These are phyloP conservation scores for Baorangia bicolor DNA, from an alignment of 768 basidiomycete genomes.

Conservation along the genomic window DNA sequence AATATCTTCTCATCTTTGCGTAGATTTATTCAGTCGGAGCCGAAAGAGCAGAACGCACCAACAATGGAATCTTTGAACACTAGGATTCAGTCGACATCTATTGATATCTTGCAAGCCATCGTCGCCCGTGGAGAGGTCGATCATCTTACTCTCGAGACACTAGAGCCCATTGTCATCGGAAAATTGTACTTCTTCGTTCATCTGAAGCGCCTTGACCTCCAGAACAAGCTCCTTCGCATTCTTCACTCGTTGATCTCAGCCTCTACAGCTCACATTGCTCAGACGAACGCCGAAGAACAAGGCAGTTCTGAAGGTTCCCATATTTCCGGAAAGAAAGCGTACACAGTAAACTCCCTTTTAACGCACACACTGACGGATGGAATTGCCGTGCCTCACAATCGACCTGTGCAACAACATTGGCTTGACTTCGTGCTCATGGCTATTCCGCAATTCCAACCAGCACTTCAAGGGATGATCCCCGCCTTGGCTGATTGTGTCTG, in stretches of 20 bases:
- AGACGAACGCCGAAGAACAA: constrained; percentile 34
- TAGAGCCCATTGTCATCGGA: constrained; percentile 70
- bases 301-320: constrained; percentile 35
- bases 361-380: constrained; percentile 82
- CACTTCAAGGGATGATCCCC: constrained; percentile 61
- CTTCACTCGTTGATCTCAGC: constrained; percentile 83
- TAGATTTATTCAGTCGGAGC: constrained; percentile 81
- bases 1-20: constrained; percentile 1
- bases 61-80: constrained; percentile 63
- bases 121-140: constrained; percentile 82
- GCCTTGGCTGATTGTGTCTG: constrained; percentile 82
- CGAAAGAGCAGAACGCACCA: constrained; percentile 43
- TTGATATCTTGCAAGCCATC: constrained; percentile 83
- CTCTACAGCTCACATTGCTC: constrained; percentile 40
- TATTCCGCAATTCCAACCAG: constrained; percentile 78
- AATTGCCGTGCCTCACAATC: constrained; percentile 64
- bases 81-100: constrained; percentile 66
- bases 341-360: constrained; percentile 68
- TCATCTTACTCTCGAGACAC: constrained; percentile 49
- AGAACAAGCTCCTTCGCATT: constrained; percentile 91
- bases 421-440: constrained; percentile 94
- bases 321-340: constrained; percentile 32
- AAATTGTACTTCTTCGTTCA: constrained; percentile 79
- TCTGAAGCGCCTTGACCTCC: constrained; percentile 69
- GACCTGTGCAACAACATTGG: constrained; percentile 90